A percentile compares a stretch with the other conserved stretches of the same genome.
These are phyloP conservation scores for Ogataea degrootiae DNA, from an alignment of 805 yeast species.

Conservation along the genomic window DNA sequence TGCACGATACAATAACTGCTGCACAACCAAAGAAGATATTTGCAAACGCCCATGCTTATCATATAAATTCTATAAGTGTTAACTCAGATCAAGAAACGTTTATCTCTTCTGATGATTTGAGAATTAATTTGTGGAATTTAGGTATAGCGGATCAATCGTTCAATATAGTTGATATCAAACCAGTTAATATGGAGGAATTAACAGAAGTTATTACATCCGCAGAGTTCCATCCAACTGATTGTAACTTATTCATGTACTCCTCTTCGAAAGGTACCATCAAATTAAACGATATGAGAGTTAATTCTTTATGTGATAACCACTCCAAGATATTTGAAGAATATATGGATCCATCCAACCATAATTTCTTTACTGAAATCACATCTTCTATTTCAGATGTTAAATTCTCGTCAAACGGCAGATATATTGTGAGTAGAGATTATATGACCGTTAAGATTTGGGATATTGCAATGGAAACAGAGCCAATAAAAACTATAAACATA, in stretches of 20 bases:
- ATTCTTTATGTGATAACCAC: slow-evolving; percentile 89
- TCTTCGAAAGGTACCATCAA: slow-evolving; percentile 94
- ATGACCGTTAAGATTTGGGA: slow-evolving; percentile 98
- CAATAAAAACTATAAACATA: slow-evolving; percentile 88
- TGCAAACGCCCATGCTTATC: slow-evolving; percentile 97
- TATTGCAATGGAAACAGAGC: slow-evolving; percentile 92
- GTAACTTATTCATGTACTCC: slow-evolving; percentile 93
- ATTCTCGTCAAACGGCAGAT: slow-evolving; percentile 86
- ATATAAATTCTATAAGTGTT: slow-evolving; percentile 90
- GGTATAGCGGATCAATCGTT: slow-evolving; percentile 92
- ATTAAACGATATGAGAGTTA: slow-evolving; percentile 93
- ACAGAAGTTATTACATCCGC: slow-evolving; percentile 97
- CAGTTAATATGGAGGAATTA: slow-evolving; percentile 97
- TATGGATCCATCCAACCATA: slow-evolving; percentile 86
- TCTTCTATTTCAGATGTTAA: slow-evolving; percentile 90
- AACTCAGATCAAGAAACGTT: slow-evolving; percentile 96
- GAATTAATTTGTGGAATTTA: slow-evolving; percentile 93
- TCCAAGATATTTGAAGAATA: slow-evolving; percentile 88
- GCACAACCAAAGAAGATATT: slow-evolving; percentile 91
- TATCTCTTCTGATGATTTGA: slow-evolving; percentile 85
- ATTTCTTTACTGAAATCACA: slow-evolving; percentile 96
- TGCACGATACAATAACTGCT: slow-evolving; percentile 91
- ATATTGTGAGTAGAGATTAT: slow-evolving; percentile 95
- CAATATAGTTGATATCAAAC: slow-evolving; percentile 96
- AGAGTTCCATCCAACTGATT: slow-evolving; percentile 88